Evolutionary conservation across 345 rosid genomes (phyloP), one percentile per base, ranked within the genome.

Genomic region (Ricinus communis): DNA sequence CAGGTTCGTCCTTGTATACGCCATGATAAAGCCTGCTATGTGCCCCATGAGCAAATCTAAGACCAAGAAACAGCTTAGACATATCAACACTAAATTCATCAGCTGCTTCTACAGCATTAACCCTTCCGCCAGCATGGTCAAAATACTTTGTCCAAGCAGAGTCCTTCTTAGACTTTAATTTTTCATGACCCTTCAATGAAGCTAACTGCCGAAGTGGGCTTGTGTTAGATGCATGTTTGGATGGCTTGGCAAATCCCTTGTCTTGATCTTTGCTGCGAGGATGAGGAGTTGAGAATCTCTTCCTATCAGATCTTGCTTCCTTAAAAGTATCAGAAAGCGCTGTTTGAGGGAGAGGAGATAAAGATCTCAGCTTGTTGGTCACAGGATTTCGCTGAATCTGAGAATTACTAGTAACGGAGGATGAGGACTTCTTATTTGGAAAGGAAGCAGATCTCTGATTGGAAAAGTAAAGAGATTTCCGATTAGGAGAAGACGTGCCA

Each of bases 11-110:
- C 47, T 87, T 88, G 73, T 95, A 95, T 63, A 87, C 80, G 54
- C 99, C 99, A 78, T 90, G 99, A 66, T 95, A 93, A 38, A 95
- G 90, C 72, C 93, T 81, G 76, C 99, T 95, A 68, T 92, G 87
- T 0, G 96, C 88, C 36, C 99, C 99, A 69, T 88, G 94, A 65
- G 99, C 99, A 79, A 96, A 96, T 77, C 87, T 87, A 54, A 87
- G 91, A 43, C 99, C 99, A 58, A 96, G 86, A 69, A 91, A 91
- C 1, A 96, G 87, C 87, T 93, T 84, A 2, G 97, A 89, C 82
- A 96, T 83, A 71, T 96, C 97, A 10, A 93, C 85, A 43, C 80
- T 79, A 62, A 62, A 83, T 64, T 88, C 98, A 71, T 88, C 96
- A 70, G 87, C 82, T 47, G 87, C 75, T 40, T 83, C 96, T 27